Base-by-base conservation (phyloP, 2,329 filamentous ascomycete species). In the Sarocladium strictum region DNA sequence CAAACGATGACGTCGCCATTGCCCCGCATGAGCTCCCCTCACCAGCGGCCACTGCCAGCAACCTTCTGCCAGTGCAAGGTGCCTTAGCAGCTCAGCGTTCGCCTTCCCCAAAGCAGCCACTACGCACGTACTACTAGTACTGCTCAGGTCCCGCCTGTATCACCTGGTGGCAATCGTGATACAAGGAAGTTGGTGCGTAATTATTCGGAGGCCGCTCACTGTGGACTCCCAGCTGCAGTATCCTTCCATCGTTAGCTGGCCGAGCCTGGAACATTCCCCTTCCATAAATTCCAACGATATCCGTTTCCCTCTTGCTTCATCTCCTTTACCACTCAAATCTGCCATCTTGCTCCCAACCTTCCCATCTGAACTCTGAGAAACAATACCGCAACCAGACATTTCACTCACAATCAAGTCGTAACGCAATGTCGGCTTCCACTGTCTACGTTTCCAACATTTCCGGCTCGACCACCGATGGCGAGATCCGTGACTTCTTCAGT, bases 401-500 rank as follows among this genome's bases (percentile, higher is more conserved):
- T n/a, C n/a, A n/a, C n/a, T n/a, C n/a, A n/a, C n/a, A n/a, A n/a
- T n/a, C n/a, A n/a, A n/a, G 41, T 27, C 41, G 23, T 26, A 15
- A 37, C 49, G 47, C 38, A 60, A 85, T 85, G 81, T 74, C 80
- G 64, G 81, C 75, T 64, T 64, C 69, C 53, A 93, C 88, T 52
- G 90, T 97, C 60, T 77, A 92, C 75, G 92, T 97, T 65, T 88
- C 89, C 75, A 92, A 94, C 76, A 96, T 99, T 74, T 85, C 89
- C 62, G 69, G 78, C 59, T 75, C 86, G 69, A 97, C 93, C 55
- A 84, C 82, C 62, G 91, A 99, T 73, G 87, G 92, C 75, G 91
- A 97, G 74, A 85, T 99, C 64, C 85, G 84, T 67, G 92, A 96
- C 69, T 99, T 99, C 80, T 99, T 99, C 80, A 94, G 88, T 78